These are phyloP conservation scores for Monilinia fructigena DNA, from an alignment of 2,329 filamentous ascomycete genomes.

Conservation along the genomic window DNA sequence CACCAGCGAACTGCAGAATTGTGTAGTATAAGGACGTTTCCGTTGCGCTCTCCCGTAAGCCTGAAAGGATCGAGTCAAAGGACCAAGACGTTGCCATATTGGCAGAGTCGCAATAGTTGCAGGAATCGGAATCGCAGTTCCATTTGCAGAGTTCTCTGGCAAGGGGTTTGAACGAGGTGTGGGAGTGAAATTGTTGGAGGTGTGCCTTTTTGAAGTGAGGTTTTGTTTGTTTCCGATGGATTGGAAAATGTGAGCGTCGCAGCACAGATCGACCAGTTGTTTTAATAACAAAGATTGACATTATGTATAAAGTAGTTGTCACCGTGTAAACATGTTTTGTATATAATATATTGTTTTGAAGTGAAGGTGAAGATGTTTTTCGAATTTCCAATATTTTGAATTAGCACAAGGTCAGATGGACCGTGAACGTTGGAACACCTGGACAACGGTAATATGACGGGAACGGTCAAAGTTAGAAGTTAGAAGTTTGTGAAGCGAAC, in stretches of 20 bases:
- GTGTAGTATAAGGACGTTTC: slow-evolving; percentile 72
- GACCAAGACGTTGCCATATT: slow-evolving; percentile 58
- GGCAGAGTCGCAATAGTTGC: slow-evolving; percentile 43
- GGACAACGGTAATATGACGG: neutral
- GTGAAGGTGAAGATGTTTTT: slow-evolving; percentile 10
- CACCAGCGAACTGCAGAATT: slow-evolving; percentile 70
- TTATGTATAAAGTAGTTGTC: slow-evolving; percentile 23
- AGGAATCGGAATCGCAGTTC: slow-evolving; percentile 45
- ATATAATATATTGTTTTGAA: neutral
- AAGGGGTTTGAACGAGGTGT: slow-evolving; percentile 24
- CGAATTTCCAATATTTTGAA: neutral
- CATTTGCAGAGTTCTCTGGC: slow-evolving; percentile 30
- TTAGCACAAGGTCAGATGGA: neutral
- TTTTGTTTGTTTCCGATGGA: slow-evolving; percentile 25
- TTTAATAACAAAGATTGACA: slow-evolving; percentile 33
- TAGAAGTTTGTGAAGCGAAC: neutral
- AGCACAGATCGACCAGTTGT: slow-evolving; percentile 28
- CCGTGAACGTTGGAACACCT: neutral
- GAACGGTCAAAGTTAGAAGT: neutral
- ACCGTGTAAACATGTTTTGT: slow-evolving; percentile 27
- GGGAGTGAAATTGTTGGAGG: slow-evolving; percentile 24
- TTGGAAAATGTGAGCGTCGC: slow-evolving; percentile 30
- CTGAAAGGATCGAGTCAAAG: slow-evolving; percentile 52
- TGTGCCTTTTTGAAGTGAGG: slow-evolving; percentile 29
- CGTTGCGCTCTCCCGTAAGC: slow-evolving; percentile 71